Conservation (phyloP, 805 yeast genomes). For the Pichia cephalocereana region DNA sequence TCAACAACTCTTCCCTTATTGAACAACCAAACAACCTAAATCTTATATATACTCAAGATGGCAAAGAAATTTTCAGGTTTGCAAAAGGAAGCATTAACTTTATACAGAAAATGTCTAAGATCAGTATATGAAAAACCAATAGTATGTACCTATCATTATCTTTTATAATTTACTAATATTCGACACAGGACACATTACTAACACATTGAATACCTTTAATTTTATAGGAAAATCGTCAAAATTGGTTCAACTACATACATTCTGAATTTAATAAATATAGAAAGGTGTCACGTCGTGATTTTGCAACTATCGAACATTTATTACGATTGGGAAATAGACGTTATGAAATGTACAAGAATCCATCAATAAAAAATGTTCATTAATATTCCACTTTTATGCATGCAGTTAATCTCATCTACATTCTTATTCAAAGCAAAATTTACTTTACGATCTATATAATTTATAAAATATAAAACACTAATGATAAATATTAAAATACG, state of each 20-base stretch:
- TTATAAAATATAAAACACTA: no score
- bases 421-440: background rate
- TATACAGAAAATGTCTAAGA: conserved; percentile 41
- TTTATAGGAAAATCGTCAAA: conserved; percentile 20
- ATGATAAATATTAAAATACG: no score
- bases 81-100: conserved; percentile 41
- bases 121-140: conserved; percentile 37
- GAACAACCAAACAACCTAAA: no score
- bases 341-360: conserved; percentile 61
- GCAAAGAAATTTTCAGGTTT: conserved; percentile 31
- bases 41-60: no score
- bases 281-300: conserved; percentile 62
- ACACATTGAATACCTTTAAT: background rate
- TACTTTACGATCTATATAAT: no score
- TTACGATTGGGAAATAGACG: conserved; percentile 66
- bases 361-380: conserved; percentile 62
- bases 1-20: no score
- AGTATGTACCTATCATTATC: conserved; percentile 18
- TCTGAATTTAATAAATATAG: conserved; percentile 55
- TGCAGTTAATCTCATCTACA: background rate
- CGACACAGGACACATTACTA: background rate
- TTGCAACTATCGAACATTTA: conserved; percentile 77
- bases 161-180: no score
- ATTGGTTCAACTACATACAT: conserved; percentile 28
- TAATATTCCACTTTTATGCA: conserved; percentile 3